phyloP scores from a whole-genome alignment of 768 basidiomycete genomes.

The Trametes maxima region DNA sequence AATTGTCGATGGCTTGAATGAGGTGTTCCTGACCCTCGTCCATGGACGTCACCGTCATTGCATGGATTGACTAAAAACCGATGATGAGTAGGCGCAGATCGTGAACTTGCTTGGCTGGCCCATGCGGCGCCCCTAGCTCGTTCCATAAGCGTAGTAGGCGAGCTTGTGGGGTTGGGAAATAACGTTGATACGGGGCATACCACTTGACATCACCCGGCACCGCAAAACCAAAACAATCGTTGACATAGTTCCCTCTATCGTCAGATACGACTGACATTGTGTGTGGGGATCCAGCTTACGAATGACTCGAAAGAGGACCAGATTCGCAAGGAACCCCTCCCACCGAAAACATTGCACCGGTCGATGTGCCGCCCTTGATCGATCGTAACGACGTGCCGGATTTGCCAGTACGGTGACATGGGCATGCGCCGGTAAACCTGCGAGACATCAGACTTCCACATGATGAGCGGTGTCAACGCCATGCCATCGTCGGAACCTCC shows the following conservation, averaged over 20 bases:
- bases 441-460: slow-evolving; percentile 31
- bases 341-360: slow-evolving; percentile 38
- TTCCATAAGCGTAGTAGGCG: slow-evolving; percentile 44
- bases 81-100: slow-evolving; percentile 39
- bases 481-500: not conserved
- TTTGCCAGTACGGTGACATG: slow-evolving; percentile 32
- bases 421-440: slow-evolving; percentile 31
- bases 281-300: slow-evolving; percentile 41
- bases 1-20: not conserved
- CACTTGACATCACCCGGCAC: slow-evolving; percentile 20
- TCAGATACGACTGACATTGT: slow-evolving; percentile 17
- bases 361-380: slow-evolving; percentile 35
- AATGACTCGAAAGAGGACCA: slow-evolving; percentile 33
- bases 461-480: not conserved
- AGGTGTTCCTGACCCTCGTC: not conserved
- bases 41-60: slow-evolving; percentile 35
- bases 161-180: slow-evolving; percentile 37
- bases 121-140: slow-evolving; percentile 41
- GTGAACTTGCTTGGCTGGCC: slow-evolving; percentile 42
- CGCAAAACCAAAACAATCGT: slow-evolving; percentile 38
- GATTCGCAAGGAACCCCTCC: slow-evolving; percentile 28
- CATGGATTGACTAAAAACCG: slow-evolving; percentile 42
- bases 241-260: slow-evolving; percentile 31
- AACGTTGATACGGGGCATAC: slow-evolving; percentile 36
- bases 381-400: slow-evolving; percentile 39